Conservation (phyloP, 73 alveolate genomes). For the Paramecium sonneborni region DNA sequence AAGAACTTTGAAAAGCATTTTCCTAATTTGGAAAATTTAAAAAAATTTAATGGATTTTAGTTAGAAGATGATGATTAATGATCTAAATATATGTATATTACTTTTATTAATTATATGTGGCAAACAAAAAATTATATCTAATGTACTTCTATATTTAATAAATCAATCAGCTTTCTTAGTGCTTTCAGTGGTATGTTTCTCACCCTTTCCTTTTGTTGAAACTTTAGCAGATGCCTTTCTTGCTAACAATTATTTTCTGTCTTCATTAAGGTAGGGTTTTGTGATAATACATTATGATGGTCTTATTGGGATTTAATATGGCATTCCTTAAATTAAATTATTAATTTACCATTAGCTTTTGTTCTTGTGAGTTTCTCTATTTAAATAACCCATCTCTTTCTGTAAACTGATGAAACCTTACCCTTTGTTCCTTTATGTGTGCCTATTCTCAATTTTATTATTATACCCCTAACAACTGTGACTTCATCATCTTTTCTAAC, state of each 20-base stretch:
- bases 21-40: conserved; percentile 88
- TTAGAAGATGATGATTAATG: conserved; percentile 23
- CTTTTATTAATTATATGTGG: not conserved
- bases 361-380: conserved; percentile 89
- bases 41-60: conserved; percentile 76
- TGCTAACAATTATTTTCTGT: conserved; percentile 54
- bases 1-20: conserved; percentile 88
- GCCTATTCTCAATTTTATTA: not conserved
- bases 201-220: conserved; percentile 63
- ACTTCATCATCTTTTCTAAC: conserved; percentile 94
- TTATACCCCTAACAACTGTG: conserved; percentile 73
- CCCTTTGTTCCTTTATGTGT: conserved; percentile 89
- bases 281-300: conserved; percentile 61
- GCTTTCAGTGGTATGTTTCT: conserved; percentile 66
- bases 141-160: not conserved
- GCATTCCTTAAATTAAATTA: conserved; percentile 50
- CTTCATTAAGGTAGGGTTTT: conserved; percentile 55
- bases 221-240: conserved; percentile 62
- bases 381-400: conserved; percentile 93
- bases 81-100: not conserved
- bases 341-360: conserved; percentile 71
- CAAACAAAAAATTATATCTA: not conserved
- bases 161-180: conserved; percentile 54
- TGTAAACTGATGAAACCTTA: conserved; percentile 90
- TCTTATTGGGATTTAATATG: conserved; percentile 63